Percentiles rank a stretch among this genome's conserved stretches.
These are phyloP conservation scores for Neofusicoccum laricinum DNA, from an alignment of 2,329 filamentous ascomycete genomes.

Conservation along the genomic window DNA sequence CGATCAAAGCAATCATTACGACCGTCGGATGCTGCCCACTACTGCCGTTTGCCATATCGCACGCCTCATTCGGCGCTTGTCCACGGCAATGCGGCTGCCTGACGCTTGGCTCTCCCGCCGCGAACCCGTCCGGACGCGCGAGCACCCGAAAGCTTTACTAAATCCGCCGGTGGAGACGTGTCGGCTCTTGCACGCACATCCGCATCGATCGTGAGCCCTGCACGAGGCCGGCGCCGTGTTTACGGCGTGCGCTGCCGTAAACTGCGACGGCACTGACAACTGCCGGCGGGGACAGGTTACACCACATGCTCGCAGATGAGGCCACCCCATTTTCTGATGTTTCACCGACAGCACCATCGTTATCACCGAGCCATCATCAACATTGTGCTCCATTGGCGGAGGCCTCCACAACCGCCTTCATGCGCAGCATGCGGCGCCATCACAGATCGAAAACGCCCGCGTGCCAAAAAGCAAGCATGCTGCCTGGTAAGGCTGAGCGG, in stretches of 20 bases:
- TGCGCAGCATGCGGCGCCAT: neutral
- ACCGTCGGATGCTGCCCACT: neutral
- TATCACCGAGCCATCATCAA: neutral
- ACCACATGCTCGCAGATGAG: neutral
- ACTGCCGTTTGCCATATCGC: too few species aligned
- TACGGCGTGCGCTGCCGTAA: neutral
- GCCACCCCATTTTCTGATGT: neutral
- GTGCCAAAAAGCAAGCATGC: neutral
- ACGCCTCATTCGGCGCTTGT: neutral
- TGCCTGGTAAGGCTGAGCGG: slow-evolving; percentile 9
- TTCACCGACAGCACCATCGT: neutral
- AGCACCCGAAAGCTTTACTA: too few species aligned
- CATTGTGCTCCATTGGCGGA: neutral
- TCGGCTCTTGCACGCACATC: neutral
- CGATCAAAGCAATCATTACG: neutral
- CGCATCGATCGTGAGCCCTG: too few species aligned
- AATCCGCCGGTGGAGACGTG: neutral
- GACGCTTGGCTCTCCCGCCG: neutral
- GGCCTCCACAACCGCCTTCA: too few species aligned
- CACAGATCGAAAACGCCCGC: neutral
- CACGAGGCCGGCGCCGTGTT: neutral
- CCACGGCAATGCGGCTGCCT: too few species aligned
- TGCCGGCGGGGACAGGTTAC: neutral
- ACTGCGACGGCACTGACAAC: neutral
- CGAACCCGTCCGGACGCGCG: neutral